phyloP scores from a whole-genome alignment of 1,139 yeast species.

The Kodamaea sp. region DNA sequence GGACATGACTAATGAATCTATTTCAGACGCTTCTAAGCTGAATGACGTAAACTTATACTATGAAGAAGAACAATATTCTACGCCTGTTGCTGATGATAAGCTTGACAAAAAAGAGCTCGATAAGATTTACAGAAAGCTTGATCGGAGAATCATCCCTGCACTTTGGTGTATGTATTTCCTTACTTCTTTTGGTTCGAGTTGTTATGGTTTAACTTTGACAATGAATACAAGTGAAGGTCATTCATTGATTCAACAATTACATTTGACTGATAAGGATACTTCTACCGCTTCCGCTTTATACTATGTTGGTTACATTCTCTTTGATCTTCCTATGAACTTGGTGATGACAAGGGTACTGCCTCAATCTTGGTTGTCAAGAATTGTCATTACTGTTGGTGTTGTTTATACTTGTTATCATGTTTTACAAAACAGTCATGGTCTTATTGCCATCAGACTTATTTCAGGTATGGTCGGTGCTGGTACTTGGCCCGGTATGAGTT shows the following conservation, averaged over 20 bases:
- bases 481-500: constrained; percentile 91
- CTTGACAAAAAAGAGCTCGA: constrained; percentile 37
- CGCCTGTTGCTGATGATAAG: neutral
- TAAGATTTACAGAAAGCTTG: constrained; percentile 62
- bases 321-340: constrained; percentile 86
- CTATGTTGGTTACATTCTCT: constrained; percentile 78
- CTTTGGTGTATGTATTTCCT: constrained; percentile 77
- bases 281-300: constrained; percentile 79
- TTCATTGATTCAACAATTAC: constrained; percentile 53
- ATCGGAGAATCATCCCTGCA: constrained; percentile 73
- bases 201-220: constrained; percentile 77
- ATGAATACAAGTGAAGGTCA: constrained; percentile 69
- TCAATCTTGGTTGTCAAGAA: constrained; percentile 80
- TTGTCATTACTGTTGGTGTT: constrained; percentile 70
- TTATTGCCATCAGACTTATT: constrained; percentile 69
- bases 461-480: constrained; percentile 87
- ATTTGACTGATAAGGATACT: constrained; percentile 52
- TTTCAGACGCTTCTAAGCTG: no score
- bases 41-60: constrained; percentile 2
- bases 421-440: constrained; percentile 50
- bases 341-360: constrained; percentile 82
- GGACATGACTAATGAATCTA: no score
- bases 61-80: neutral
- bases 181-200: constrained; percentile 73
- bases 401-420: constrained; percentile 73